These are phyloP conservation scores for Rhodotorula sp. DNA, from an alignment of 1,284 basidiomycete genomes.

Conservation along the genomic window DNA sequence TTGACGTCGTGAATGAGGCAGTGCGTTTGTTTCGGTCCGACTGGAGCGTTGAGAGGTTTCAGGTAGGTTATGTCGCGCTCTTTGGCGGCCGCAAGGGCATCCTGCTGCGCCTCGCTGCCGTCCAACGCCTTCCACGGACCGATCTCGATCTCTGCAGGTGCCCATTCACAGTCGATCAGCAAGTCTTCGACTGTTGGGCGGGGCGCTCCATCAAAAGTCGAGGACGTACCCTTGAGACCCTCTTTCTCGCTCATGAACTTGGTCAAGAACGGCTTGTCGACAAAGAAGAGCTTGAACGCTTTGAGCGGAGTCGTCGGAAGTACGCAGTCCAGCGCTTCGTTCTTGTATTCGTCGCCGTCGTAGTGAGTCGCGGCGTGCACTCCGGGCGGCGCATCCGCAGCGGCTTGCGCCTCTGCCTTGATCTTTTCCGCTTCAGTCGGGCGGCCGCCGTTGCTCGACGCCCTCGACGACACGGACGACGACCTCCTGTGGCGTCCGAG, in stretches of 20 bases:
- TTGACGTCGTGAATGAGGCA: conserved; percentile 86
- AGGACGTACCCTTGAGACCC: conserved; percentile 51
- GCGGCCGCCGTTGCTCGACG: not conserved
- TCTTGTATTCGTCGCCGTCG: conserved; percentile 33
- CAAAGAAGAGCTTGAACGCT: conserved; percentile 92
- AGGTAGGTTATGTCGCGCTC: conserved; percentile 89
- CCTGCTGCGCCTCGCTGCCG: conserved; percentile 4
- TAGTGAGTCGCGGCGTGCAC: conserved; percentile 27
- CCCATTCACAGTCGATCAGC: not conserved
- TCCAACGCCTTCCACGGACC: conserved; percentile 74
- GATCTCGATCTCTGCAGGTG: conserved; percentile 71
- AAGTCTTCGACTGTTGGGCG: not conserved
- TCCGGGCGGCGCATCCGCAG: not conserved
- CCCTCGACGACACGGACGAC: not conserved
- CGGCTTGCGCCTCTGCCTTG: conserved; percentile 25
- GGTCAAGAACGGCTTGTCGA: conserved; percentile 82
- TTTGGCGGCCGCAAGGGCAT: conserved; percentile 49
- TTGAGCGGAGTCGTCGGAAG: conserved; percentile 87
- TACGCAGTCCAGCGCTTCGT: conserved; percentile 31
- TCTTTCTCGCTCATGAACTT: conserved; percentile 86
- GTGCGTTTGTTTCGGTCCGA: conserved; percentile 87
- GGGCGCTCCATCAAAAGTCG: not conserved
- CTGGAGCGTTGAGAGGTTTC: conserved; percentile 68
- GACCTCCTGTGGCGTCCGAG: not conserved
- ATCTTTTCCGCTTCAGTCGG: conserved; percentile 37